A percentile compares a stretch with the other conserved stretches of the same genome.
These are phyloP conservation scores for Colletotrichum chrysophilum DNA, from an alignment of 2,329 filamentous ascomycete genomes.

Conservation along the genomic window DNA sequence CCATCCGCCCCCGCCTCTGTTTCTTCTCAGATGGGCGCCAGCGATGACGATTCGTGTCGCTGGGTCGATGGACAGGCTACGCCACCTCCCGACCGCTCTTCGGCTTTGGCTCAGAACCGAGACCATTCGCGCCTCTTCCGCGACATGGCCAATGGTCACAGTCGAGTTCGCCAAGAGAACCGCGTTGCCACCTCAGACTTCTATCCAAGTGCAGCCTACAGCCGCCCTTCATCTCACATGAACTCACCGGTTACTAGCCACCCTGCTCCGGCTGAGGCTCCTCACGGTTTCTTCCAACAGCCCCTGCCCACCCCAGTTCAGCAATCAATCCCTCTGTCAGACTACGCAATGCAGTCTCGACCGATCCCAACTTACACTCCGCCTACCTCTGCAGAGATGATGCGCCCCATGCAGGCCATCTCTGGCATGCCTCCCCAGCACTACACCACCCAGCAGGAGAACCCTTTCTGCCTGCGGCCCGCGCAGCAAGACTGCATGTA, in stretches of 20 bases:
- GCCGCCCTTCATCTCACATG: slow-evolving; percentile 5
- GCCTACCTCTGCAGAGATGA: slow-evolving; percentile 12
- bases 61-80: slow-evolving; percentile 16
- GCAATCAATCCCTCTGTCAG: background rate
- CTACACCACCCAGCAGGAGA: slow-evolving; percentile 16
- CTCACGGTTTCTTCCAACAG: slow-evolving; percentile 9
- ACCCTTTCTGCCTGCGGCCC: slow-evolving; percentile 7
- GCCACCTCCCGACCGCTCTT: slow-evolving; percentile 8
- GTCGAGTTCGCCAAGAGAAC: background rate
- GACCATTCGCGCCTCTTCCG: slow-evolving; percentile 17
- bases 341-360: slow-evolving; percentile 11
- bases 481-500: slow-evolving; percentile 4
- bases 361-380: slow-evolving; percentile 10
- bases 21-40: slow-evolving; percentile 2
- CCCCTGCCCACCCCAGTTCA: background rate
- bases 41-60: slow-evolving; percentile 16
- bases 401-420: slow-evolving; percentile 14
- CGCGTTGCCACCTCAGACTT: slow-evolving; percentile 2
- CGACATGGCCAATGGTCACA: background rate
- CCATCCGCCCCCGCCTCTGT: slow-evolving; percentile 13
- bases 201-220: slow-evolving; percentile 11
- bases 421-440: slow-evolving; percentile 3
- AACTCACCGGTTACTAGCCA: slow-evolving; percentile 12
- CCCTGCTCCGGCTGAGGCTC: background rate
- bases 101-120: slow-evolving; percentile 14